Base-by-base conservation (phyloP, 495 filamentous ascomycete species). In the Hypoxylon lenormandii region DNA sequence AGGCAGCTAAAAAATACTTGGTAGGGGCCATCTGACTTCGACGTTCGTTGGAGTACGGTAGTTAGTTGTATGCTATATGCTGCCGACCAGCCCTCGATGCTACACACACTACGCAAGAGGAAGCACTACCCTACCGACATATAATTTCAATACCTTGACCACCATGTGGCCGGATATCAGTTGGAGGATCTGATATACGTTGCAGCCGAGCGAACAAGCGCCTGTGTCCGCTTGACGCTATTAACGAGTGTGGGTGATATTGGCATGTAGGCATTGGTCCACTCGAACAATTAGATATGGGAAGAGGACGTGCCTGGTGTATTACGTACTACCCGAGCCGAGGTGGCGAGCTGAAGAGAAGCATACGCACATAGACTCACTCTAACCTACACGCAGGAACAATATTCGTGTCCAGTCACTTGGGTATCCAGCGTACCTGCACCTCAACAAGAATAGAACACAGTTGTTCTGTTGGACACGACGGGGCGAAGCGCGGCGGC, bases 121-220 rank as follows among this genome's bases (percentile, higher is more conserved):
- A 33, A 33, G 1, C 47, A n/a, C 23, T 45, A 58, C 55, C 48
- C 40, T 46, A 37, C 26, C 23, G 21, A 37, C 10, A 38, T 49
- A 26, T 15, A 42, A 61, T 58, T 2, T 19, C 42, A 21, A 53
- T 57, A 58, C 67, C 62, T 43, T 66, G 58, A 66, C 18, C 5
- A 58, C 62, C 68, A 71, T 71, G 68, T 71, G 68, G 68, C 48
- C 21, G 51, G 54, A 58, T 47, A 61, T 48, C 33, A 30, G 15
- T 43, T 30, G 18, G 40, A 43, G 46, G 56, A 68, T 62, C 30
- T 54, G 57, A 70, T 70, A 61, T 42, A 60, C 13, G 47, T 59
- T 21, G 37, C 21, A 54, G 40, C 23, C 51, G 30, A 51, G 59
- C 45, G 38, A n/a, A n/a, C n/a, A n/a, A 19, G n/a, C 45, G 50